Evolutionary conservation across 2,329 filamentous ascomycete species (phyloP).

Genomic region (Trichoderma lentiforme): DNA sequence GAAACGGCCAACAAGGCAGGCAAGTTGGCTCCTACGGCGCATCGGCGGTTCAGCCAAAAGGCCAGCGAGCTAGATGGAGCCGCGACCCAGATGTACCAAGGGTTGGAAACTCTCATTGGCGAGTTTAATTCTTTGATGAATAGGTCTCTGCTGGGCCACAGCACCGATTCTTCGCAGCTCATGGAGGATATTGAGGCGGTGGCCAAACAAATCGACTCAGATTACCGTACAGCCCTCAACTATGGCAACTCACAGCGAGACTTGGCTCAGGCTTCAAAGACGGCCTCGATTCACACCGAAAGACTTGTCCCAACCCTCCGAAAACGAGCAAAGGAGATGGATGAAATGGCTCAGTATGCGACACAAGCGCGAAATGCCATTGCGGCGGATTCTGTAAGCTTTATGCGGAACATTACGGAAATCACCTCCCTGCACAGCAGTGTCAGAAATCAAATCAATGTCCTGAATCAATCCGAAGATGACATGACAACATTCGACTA

Average conservation of each 20-base stretch:
- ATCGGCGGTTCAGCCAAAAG: conserved; percentile 58
- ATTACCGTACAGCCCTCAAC: conserved; percentile 73
- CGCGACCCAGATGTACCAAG: conserved; percentile 57
- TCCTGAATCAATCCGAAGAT: conserved; percentile 69
- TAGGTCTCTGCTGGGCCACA: conserved; percentile 54
- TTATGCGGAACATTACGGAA: conserved; percentile 78
- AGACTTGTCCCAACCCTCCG: conserved; percentile 57
- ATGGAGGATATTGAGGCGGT: conserved; percentile 83
- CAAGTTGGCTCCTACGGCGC: conserved; percentile 56
- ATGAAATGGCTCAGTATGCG: conserved; percentile 55
- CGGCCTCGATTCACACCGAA: conserved; percentile 61
- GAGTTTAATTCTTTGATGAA: conserved; percentile 59
- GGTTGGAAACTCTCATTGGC: conserved; percentile 59
- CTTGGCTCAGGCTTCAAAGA: conserved; percentile 59
- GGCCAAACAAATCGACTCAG: conserved; percentile 79
- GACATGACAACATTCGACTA: conserved; percentile 78
- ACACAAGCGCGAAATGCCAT: conserved; percentile 66
- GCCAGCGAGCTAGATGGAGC: conserved; percentile 59
- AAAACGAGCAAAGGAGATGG: conserved; percentile 58
- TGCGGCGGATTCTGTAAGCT: conserved; percentile 61
- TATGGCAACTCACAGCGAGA: conserved; percentile 63
- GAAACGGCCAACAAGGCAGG: conserved; percentile 71
- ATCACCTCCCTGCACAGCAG: conserved; percentile 73
- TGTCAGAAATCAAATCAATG: conserved; percentile 68
- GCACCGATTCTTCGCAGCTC: conserved; percentile 63